Evolutionary conservation across 2,329 filamentous ascomycete species (phyloP).

Genomic region (Sordariomycetes sp.): DNA sequence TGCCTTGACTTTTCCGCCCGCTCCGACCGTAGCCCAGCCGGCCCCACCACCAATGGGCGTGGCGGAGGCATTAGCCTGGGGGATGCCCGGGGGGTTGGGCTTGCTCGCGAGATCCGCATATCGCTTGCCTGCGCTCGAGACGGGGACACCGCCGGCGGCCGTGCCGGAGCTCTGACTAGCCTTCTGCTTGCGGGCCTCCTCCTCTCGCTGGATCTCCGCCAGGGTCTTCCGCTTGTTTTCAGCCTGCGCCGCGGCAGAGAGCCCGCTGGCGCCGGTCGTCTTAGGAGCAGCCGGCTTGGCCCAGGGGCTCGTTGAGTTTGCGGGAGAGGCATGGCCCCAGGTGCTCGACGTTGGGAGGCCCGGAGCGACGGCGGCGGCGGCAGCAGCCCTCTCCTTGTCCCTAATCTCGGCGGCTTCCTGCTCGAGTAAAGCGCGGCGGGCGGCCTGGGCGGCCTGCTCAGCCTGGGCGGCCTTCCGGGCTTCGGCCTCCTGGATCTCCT

Average conservation of each 20-base stretch:
- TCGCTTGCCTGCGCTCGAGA: constrained; percentile 55
- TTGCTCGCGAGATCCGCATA: constrained; percentile 94
- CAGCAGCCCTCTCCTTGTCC: constrained; percentile 46
- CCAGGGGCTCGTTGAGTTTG: constrained; percentile 56
- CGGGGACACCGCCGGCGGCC: constrained; percentile 24
- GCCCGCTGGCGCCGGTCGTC: constrained; percentile 14
- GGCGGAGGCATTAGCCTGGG: constrained; percentile 20
- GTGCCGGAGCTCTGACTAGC: constrained; percentile 28
- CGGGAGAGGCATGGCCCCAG: constrained; percentile 74
- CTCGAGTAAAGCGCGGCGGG: constrained; percentile 68
- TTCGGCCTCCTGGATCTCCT: constrained; percentile 94
- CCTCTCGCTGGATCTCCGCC: constrained; percentile 93
- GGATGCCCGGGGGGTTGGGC: constrained; percentile 28
- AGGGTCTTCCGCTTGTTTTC: constrained; percentile 67
- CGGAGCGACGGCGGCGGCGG: constrained; percentile 47
- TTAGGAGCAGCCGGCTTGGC: constrained; percentile 48
- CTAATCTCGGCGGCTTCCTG: constrained; percentile 57
- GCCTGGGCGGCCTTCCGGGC: constrained; percentile 84
- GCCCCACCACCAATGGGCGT: constrained; percentile 18
- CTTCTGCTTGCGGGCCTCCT: constrained; percentile 80
- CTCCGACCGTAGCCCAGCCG: constrained; percentile 93
- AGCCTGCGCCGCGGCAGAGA: constrained; percentile 8
- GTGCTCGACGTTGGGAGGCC: constrained; percentile 82
- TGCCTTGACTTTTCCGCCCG: constrained; percentile 80
- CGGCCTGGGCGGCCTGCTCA: constrained; percentile 69